Conservation (phyloP, 2,329 filamentous ascomycete genomes). For the Neonectria neomacrospora region DNA sequence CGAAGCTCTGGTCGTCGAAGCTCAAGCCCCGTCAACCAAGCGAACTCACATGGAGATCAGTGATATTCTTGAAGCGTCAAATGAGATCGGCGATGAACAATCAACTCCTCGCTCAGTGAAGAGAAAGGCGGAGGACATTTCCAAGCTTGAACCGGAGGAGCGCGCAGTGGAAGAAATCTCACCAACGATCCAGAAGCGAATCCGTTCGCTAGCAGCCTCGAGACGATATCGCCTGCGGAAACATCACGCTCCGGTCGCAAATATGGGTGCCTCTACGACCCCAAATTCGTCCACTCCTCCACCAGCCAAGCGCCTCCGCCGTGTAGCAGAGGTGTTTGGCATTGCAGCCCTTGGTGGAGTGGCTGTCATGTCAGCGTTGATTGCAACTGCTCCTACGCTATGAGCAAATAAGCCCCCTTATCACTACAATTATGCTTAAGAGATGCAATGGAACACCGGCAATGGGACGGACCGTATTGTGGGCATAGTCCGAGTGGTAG, state of each 20-base stretch:
- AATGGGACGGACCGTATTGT: neutral
- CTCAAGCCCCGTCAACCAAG: constrained; percentile 12
- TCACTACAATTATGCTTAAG: neutral
- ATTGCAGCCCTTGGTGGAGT: constrained; percentile 52
- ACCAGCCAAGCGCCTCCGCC: constrained; percentile 48
- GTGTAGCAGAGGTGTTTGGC: constrained; percentile 50
- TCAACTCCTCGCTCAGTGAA: constrained; percentile 29
- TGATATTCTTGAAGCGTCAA: constrained; percentile 14
- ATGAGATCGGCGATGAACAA: constrained; percentile 3
- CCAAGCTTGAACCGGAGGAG: constrained; percentile 33
- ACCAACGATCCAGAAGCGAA: neutral
- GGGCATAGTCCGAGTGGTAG: neutral
- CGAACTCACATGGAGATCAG: constrained; percentile 10
- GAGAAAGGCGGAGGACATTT: constrained; percentile 46
- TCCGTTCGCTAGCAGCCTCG: neutral
- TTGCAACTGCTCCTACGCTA: constrained; percentile 51
- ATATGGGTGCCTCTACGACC: neutral
- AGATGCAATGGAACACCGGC: neutral
- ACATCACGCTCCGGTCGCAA: neutral
- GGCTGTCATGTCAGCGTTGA: constrained; percentile 54
- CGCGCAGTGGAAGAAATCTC: neutral
- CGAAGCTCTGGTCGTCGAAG: constrained; percentile 4
- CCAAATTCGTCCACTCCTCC: constrained; percentile 9
- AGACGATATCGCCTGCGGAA: constrained; percentile 3
- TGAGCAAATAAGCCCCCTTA: constrained; percentile 19